Evolutionary conservation across 352 stramenopile species (phyloP).

Genomic region (Phytophthora pinifolia): DNA sequence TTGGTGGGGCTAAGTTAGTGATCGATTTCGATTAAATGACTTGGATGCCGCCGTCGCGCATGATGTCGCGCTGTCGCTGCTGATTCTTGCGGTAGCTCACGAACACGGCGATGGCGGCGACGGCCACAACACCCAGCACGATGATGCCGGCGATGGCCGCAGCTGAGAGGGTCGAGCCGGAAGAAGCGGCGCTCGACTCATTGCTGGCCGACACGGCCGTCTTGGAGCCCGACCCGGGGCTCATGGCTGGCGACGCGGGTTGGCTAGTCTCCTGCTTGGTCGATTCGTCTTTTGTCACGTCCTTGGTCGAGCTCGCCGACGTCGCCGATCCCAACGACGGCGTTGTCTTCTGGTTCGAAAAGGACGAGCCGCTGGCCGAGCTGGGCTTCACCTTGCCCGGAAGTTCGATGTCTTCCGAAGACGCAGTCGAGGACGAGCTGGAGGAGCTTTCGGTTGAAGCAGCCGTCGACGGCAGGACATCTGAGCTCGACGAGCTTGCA

Average conservation of each 20-base stretch:
- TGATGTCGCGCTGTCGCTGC: slow-evolving; percentile 67
- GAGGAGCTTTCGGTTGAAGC: too few relatives aligned
- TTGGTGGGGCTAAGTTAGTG: not conserved
- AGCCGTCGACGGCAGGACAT: too few relatives aligned
- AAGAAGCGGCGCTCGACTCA: slow-evolving; percentile 28
- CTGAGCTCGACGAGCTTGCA: too few relatives aligned
- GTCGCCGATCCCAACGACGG: slow-evolving; percentile 16
- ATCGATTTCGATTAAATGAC: slow-evolving; percentile 26
- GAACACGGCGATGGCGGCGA: slow-evolving; percentile 55
- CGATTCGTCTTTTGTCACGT: slow-evolving; percentile 7
- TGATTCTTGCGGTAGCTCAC: slow-evolving; percentile 81
- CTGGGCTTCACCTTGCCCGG: slow-evolving; percentile 37
- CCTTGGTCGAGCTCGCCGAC: slow-evolving; percentile 1
- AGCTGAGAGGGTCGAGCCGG: slow-evolving; percentile 32
- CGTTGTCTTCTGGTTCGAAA: slow-evolving; percentile 30
- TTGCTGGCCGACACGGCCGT: slow-evolving; percentile 45
- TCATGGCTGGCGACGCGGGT: slow-evolving; percentile 2
- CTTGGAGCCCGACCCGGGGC: slow-evolving; percentile 6
- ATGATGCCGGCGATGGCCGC: slow-evolving; percentile 54
- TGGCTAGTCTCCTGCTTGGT: slow-evolving; percentile 11
- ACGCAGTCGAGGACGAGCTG: slow-evolving; percentile 3
- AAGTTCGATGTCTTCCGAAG: slow-evolving; percentile 8
- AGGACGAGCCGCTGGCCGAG: slow-evolving; percentile 32
- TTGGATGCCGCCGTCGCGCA: slow-evolving; percentile 53
- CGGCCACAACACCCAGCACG: slow-evolving; percentile 57